These are phyloP conservation scores for Zymoseptoria passerinii DNA, from an alignment of 2,329 filamentous ascomycete species.

Conservation along the genomic window DNA sequence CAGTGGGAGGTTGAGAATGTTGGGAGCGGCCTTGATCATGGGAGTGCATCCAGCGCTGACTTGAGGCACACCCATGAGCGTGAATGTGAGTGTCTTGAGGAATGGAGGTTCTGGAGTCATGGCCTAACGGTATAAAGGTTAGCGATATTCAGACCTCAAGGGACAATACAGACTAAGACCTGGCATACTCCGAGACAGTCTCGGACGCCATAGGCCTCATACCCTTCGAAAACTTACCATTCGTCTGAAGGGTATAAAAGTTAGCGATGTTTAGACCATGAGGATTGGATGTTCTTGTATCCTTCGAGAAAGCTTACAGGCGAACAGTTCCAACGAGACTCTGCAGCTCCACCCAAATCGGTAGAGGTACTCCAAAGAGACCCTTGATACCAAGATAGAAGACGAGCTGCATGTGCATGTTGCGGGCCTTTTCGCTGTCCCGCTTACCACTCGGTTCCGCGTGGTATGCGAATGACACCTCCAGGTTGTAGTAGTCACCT, in stretches of 20 bases:
- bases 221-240: constrained; percentile 23
- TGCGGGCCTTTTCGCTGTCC: constrained; percentile 69
- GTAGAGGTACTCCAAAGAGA: constrained; percentile 78
- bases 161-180: neutral
- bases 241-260: constrained; percentile 19
- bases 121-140: constrained; percentile 38
- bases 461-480: constrained; percentile 85
- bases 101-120: constrained; percentile 88
- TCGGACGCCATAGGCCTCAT: too few species aligned
- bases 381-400: constrained; percentile 90
- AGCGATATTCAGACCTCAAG: neutral
- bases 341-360: constrained; percentile 82
- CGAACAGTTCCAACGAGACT: constrained; percentile 84
- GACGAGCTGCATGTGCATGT: constrained; percentile 94
- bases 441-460: constrained; percentile 64
- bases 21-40: constrained; percentile 84
- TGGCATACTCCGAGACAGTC: neutral
- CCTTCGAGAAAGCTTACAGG: constrained; percentile 33
- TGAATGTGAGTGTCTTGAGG: constrained; percentile 84
- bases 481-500: constrained; percentile 86
- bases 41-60: constrained; percentile 84
- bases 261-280: neutral
- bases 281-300: neutral
- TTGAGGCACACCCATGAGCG: constrained; percentile 86
- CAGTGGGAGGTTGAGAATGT: constrained; percentile 81